Conservation (phyloP, 2,329 filamentous ascomycete genomes). For the Cladosporium sp. region DNA sequence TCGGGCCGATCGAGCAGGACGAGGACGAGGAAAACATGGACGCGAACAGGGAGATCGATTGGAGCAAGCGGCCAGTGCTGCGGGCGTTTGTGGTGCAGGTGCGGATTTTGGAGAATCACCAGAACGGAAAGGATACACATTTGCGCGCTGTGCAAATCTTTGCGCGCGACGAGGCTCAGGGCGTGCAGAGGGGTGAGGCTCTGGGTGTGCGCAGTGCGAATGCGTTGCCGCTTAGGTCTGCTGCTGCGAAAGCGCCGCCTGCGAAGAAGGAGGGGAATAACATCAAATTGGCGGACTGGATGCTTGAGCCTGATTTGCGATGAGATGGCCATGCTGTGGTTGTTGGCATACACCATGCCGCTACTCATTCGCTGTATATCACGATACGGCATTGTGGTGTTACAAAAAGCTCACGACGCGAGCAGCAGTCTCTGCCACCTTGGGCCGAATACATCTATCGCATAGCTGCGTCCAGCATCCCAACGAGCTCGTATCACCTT, state of each 20-base stretch:
- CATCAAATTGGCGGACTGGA: constrained; percentile 31
- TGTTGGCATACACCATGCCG: too few relatives aligned
- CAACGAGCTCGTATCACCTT: too few relatives aligned
- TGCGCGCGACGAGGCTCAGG: constrained; percentile 41
- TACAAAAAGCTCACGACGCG: too few relatives aligned
- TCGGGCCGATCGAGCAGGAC: constrained; percentile 44
- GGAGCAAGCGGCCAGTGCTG: constrained; percentile 66
- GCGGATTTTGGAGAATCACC: constrained; percentile 90
- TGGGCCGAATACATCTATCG: too few relatives aligned
- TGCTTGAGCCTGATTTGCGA: constrained; percentile 35
- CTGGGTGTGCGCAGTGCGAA: constrained; percentile 9
- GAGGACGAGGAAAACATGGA: constrained; percentile 30
- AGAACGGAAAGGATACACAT: constrained; percentile 99
- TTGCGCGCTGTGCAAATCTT: constrained; percentile 89
- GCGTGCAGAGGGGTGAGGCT: constrained; percentile 5
- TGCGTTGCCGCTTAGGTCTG: constrained; percentile 5
- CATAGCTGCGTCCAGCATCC: too few relatives aligned
- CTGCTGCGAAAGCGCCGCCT: constrained; percentile 13
- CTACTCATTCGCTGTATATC: too few relatives aligned
- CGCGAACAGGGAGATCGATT: constrained; percentile 31
- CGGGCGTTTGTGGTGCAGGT: constrained; percentile 88
- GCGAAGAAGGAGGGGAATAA: constrained; percentile 23
- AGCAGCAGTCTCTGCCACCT: too few relatives aligned
- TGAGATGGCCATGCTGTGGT: constrained; percentile 17
- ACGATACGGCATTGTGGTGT: too few relatives aligned